Conservation (phyloP, 257 asterid genomes). For the Verbena officinalis region DNA sequence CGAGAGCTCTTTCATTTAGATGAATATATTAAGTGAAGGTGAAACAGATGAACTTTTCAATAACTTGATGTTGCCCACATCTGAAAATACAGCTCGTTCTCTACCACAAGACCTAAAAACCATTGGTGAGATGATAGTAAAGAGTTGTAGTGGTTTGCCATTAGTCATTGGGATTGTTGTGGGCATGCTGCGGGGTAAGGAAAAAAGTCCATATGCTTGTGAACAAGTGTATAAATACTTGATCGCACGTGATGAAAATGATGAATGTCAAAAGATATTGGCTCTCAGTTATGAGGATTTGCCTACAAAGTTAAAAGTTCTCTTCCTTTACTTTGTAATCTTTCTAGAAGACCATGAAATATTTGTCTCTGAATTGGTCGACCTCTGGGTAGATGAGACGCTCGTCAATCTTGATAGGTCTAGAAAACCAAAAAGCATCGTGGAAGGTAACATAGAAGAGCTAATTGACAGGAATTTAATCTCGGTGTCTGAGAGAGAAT, state of each 20-base stretch:
- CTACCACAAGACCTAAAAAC: not conserved
- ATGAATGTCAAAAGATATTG: not conserved
- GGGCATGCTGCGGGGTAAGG: not conserved
- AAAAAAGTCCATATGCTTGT: not conserved
- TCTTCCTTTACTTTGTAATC: not conserved
- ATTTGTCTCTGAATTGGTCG: not conserved
- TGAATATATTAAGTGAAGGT: too few species aligned
- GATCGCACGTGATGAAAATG: not conserved
- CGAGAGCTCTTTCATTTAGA: too few species aligned
- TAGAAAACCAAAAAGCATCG: not conserved
- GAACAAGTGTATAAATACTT: not conserved
- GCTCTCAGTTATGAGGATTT: constrained; percentile 6
- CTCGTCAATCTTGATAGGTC: not conserved
- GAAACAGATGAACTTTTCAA: not conserved
- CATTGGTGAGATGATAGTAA: not conserved
- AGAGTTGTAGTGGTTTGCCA: not conserved
- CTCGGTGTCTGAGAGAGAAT: not conserved
- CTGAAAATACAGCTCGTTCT: not conserved
- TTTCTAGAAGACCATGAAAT: not conserved
- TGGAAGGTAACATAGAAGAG: not conserved
- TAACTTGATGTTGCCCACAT: not conserved
- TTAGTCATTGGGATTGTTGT: not conserved
- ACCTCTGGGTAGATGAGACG: not conserved
- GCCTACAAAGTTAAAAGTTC: not conserved
- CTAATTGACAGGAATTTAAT: not conserved